These are phyloP conservation scores for Thalassiosira sp. DNA, from an alignment of 352 stramenopile species.

Conservation along the genomic window DNA sequence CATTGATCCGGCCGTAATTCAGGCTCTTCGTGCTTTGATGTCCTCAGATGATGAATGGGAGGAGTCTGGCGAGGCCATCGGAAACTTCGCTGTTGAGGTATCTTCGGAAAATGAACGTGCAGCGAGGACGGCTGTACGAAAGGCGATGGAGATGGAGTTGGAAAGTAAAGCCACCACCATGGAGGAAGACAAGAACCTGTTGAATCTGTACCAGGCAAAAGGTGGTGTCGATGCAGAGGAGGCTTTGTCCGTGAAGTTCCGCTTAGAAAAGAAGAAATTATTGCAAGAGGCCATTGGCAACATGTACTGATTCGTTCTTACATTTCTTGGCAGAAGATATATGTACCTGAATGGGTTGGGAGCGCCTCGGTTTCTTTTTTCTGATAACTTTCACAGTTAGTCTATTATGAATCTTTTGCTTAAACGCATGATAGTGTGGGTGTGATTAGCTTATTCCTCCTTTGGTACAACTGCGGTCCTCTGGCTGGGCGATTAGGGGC, in stretches of 20 bases:
- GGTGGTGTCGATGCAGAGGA: conserved; percentile 52
- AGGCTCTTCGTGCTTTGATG: conserved; percentile 74
- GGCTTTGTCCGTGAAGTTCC: conserved; percentile 64
- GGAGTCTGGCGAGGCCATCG: conserved; percentile 69
- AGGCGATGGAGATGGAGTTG: conserved; percentile 74
- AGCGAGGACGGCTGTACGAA: conserved; percentile 57
- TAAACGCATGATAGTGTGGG: background rate
- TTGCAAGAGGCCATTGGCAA: conserved; percentile 66
- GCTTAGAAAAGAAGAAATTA: conserved; percentile 82
- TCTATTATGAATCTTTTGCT: background rate
- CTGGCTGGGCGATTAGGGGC: too few relatives aligned
- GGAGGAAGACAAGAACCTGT: conserved; percentile 70
- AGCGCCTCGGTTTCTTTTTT: too few relatives aligned
- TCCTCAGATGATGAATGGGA: conserved; percentile 77
- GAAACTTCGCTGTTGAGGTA: conserved; percentile 69
- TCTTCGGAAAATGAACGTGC: conserved; percentile 67
- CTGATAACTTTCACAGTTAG: too few relatives aligned
- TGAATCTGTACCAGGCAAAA: conserved; percentile 48
- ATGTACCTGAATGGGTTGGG: too few relatives aligned
- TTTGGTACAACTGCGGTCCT: background rate
- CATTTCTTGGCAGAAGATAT: background rate
- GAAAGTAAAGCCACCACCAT: conserved; percentile 72
- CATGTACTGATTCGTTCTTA: conserved; percentile 40
- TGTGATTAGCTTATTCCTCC: background rate
- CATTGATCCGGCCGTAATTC: conserved; percentile 79